These are phyloP conservation scores for Annona squamosa DNA, from an alignment of 164 flowering plant genomes.

Conservation along the genomic window DNA sequence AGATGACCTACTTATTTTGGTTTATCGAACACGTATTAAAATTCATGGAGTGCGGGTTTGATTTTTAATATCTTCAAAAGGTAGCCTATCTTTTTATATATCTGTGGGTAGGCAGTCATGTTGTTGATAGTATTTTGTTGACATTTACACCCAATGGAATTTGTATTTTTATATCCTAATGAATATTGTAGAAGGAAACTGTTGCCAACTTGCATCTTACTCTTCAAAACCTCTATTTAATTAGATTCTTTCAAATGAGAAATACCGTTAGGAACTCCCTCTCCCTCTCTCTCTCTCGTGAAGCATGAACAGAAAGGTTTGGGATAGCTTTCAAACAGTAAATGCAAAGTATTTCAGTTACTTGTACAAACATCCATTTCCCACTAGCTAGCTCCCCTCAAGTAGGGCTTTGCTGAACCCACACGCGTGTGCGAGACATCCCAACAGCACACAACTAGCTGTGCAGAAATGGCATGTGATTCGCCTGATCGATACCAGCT, in stretches of 20 bases:
- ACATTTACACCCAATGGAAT: not conserved
- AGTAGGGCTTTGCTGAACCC: slow-evolving; percentile 8
- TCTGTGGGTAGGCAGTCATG: slow-evolving; percentile 9
- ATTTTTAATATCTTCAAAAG: not conserved
- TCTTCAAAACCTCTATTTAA: not conserved
- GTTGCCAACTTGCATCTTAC: slow-evolving; percentile 1
- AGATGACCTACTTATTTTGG: slow-evolving; percentile 2
- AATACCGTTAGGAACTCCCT: not conserved
- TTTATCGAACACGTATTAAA: not conserved
- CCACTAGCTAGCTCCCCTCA: slow-evolving; percentile 13
- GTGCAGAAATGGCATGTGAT: too few relatives aligned
- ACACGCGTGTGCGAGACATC: not conserved
- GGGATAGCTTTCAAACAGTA: slow-evolving; percentile 29
- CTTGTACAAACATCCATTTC: slow-evolving; percentile 26
- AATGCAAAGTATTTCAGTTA: slow-evolving; percentile 28
- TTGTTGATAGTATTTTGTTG: slow-evolving; percentile 4
- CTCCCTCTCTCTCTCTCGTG: slow-evolving; percentile 14
- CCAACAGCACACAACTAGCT: too few relatives aligned
- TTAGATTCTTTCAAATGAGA: slow-evolving; percentile 1
- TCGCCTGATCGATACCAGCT: too few relatives aligned
- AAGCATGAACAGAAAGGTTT: slow-evolving; percentile 26
- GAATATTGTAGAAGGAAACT: not conserved
- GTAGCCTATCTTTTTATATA: not conserved
- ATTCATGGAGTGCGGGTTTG: slow-evolving; percentile 7
- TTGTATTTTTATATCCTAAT: not conserved